Base-by-base conservation (phyloP, 2,329 filamentous ascomycete genomes). In the Diaporthe ilicicola region DNA sequence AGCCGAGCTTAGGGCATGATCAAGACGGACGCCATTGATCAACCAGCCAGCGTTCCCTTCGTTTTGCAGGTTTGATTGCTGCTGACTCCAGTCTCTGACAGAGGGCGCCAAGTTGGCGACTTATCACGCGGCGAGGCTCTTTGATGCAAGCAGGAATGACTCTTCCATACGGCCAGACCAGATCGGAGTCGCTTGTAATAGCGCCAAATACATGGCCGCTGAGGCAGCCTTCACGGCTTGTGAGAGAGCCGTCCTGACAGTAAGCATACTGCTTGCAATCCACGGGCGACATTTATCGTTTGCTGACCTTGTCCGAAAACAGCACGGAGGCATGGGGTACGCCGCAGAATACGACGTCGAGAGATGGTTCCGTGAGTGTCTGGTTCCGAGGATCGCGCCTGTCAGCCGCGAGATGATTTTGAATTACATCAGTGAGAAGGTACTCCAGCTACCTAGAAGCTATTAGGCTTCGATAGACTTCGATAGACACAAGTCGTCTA, bases 391-490 rank as follows among this genome's bases (percentile, higher is more conserved):
- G 12, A 89, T 92, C 66, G 89, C 90, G 12, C 90, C 90, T 0
- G 86, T 92, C 0, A 90, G 88, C 70, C 79, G 90, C 73, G 92
- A 94, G 82, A 94, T 94, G 92, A 92, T 94, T 66, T 82, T 93
- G 83, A 94, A 93, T 74, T 93, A 90, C 78, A 87, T 94, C 15
- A 85, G 87, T 3, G 91, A 93, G 78, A 92, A 89, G 81, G 91
- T 89, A 0, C 79, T 94, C n/a, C 81, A 85, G 4, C 76, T 94
- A 32, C 92, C 92, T 1, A 84, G 89, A 71, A 93, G 91, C 76
- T 94, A 93, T 53, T 48, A 55, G 69, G 29, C 50, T 44, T n/a
- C n/a, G n/a, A n/a, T n/a, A n/a, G 32, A 34, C 32, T 34, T 55
- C 39, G 53, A n/a, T 32, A 50, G 53, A 32, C 37, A 22, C n/a